Base-by-base conservation (phyloP, 139 green algal genomes). In the Ostreobium quekettii region DNA sequence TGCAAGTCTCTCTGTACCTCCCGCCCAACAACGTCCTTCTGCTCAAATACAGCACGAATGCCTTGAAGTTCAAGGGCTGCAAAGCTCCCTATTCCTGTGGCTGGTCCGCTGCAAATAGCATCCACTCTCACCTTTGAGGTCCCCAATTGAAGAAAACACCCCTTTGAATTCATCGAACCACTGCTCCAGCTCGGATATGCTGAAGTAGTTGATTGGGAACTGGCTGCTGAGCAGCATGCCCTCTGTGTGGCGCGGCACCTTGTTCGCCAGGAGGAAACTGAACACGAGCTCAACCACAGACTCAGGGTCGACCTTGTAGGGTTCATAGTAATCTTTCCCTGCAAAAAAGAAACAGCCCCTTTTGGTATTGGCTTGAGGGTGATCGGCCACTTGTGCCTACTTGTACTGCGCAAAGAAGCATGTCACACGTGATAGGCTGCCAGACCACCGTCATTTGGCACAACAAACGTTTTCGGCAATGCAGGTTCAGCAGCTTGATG, bases 131-230 rank as follows among this genome's bases (percentile, higher is more conserved):
- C n/a, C n/a, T 63, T 33, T 38, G n/a, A 33, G n/a, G n/a, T 63
- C 56, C 8, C n/a, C 28, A 33, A 31, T 48, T 57, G 7, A 57
- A 62, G 37, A 92, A 87, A 75, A 80, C 6, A 67, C 71, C 0
- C 47, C 38, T n/a, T 28, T 28, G 58, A 79, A 82, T 22, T 74
- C 75, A 6, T 92, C 85, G 37, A 82, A 96, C 64, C 67, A 85
- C 75, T 96, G 90, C 58, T 95, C 85, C 28, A 97, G 66, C 48
- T 91, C 85, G 1, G 80, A 81, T 2, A 96, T 61, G 15, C 78
- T 77, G 61, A 97, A 96, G 80, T 96, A 96, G 82, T 96, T 96
- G 69, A 90, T 78, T 1, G 87, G 81, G 70, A 96, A 96, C 57
- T 94, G 75, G 42, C 48, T 73, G 48, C 59, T 71, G 7, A 53